These are phyloP conservation scores for Elsinoe fawcettii DNA, from an alignment of 2,329 filamentous ascomycete genomes.

Conservation along the genomic window DNA sequence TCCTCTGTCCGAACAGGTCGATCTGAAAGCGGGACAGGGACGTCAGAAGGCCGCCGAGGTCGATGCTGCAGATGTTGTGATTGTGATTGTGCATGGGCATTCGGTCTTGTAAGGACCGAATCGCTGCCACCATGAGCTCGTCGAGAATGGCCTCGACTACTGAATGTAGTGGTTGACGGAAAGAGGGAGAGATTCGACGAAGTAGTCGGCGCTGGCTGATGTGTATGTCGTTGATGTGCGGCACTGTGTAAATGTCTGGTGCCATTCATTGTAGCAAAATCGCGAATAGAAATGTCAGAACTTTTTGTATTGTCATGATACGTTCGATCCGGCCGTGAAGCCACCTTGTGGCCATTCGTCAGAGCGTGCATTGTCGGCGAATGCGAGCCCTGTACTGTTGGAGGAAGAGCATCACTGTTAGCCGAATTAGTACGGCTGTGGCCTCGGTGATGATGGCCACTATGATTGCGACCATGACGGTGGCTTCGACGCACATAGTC, in stretches of 20 bases:
- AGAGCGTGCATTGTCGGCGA: background rate
- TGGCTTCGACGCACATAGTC: slow-evolving; percentile 13
- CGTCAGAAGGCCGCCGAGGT: background rate
- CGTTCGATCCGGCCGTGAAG: background rate
- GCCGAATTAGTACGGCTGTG: slow-evolving; percentile 10
- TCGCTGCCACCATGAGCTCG: background rate
- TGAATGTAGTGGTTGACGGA: background rate
- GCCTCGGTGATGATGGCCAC: slow-evolving; percentile 3
- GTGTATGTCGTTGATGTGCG: slow-evolving; percentile 4
- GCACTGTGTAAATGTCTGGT: background rate
- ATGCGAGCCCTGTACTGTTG: background rate
- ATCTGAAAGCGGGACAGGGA: background rate
- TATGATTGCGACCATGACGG: slow-evolving; percentile 2
- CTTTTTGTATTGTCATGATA: slow-evolving; percentile 2
- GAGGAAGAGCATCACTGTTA: background rate
- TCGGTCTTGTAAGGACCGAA: background rate
- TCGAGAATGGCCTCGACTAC: background rate
- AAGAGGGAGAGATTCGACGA: background rate
- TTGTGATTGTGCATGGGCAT: background rate
- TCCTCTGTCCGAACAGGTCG: background rate
- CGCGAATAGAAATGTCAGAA: slow-evolving; percentile 7
- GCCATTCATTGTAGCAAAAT: background rate
- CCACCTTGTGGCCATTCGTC: background rate
- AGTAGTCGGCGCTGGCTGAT: background rate
- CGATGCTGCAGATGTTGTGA: background rate